Evolutionary conservation across 2,329 filamentous ascomycete genomes (phyloP).

Genomic region (Rutstroemia sp.): DNA sequence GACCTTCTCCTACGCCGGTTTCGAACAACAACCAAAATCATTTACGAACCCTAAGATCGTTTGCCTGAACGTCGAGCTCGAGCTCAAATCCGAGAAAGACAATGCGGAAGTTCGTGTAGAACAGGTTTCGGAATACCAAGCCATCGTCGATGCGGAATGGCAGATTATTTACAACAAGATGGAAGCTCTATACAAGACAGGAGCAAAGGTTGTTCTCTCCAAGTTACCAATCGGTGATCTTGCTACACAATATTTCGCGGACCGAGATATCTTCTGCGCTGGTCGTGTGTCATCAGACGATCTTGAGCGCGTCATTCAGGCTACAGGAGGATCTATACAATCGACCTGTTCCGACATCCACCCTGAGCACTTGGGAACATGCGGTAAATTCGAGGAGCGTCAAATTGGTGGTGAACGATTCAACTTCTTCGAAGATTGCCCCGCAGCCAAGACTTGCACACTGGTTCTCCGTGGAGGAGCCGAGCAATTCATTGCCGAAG

Average conservation of each 20-base stretch:
- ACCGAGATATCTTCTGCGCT: slow-evolving; percentile 96
- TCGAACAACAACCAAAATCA: slow-evolving; percentile 96
- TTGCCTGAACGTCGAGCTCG: slow-evolving; percentile 94
- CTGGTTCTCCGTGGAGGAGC: slow-evolving; percentile 90
- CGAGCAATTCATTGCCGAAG: slow-evolving; percentile 98
- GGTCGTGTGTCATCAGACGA: slow-evolving; percentile 87
- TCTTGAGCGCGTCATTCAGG: slow-evolving; percentile 92
- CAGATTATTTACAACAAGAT: slow-evolving; percentile 99
- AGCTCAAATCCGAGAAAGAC: slow-evolving; percentile 98
- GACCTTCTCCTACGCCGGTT: slow-evolving; percentile 97
- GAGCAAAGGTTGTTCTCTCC: slow-evolving; percentile 93
- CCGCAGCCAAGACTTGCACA: slow-evolving; percentile 93
- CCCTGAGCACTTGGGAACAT: slow-evolving; percentile 80
- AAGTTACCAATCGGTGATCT: slow-evolving; percentile 96
- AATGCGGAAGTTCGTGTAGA: slow-evolving; percentile 97
- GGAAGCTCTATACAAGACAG: slow-evolving; percentile 86
- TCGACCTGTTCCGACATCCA: slow-evolving; percentile 96
- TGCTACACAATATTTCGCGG: slow-evolving; percentile 95
- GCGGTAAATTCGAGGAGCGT: slow-evolving; percentile 85
- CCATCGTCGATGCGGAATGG: slow-evolving; percentile 98
- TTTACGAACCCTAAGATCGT: slow-evolving; percentile 95
- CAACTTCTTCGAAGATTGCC: slow-evolving; percentile 98
- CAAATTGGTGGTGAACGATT: slow-evolving; percentile 96
- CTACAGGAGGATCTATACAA: slow-evolving; percentile 85
- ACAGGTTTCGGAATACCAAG: slow-evolving; percentile 98